phyloP scores from a whole-genome alignment of 306 rosid species.

The Nissolia schottii region DNA sequence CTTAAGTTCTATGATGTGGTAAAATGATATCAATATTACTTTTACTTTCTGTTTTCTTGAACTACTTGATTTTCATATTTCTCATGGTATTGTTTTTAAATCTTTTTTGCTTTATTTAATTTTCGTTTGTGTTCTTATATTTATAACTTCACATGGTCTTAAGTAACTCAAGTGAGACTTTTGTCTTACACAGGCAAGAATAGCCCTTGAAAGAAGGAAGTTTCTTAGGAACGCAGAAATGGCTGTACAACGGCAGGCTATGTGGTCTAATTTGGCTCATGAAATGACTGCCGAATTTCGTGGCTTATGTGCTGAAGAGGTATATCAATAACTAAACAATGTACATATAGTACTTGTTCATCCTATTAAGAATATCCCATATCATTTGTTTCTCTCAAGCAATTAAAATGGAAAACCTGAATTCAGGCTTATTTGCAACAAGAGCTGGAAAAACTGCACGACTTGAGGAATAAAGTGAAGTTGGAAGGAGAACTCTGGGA shows the following conservation, averaged over 20 bases:
- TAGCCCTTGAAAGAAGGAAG: constrained; percentile 90
- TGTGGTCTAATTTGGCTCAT: constrained; percentile 99
- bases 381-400: background rate
- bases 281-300: constrained; percentile 99
- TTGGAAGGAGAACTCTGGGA: constrained; percentile 99
- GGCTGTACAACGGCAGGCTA: constrained; percentile 90
- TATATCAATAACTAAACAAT: constrained; percentile 26
- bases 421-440: constrained; percentile 96
- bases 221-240: constrained; percentile 93
- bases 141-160: constrained; percentile 15
- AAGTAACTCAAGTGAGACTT: constrained; percentile 18
- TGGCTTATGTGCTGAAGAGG: constrained; percentile 99
- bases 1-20: background rate
- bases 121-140: constrained; percentile 11
- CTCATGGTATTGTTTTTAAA: background rate
- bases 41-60: background rate
- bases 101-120: background rate
- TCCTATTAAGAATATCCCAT: background rate
- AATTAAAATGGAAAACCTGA: constrained; percentile 29
- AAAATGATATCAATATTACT: background rate
- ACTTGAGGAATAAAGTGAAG: constrained; percentile 94
- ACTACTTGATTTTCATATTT: background rate
- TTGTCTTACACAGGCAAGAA: constrained; percentile 75
- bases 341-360: too few relatives aligned
- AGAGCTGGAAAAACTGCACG: constrained; percentile 94